Percentiles rank a stretch among this genome's conserved stretches.
These are phyloP conservation scores for Cryptococcus hybrid DNA, from an alignment of 1,284 basidiomycete genomes.

Conservation along the genomic window DNA sequence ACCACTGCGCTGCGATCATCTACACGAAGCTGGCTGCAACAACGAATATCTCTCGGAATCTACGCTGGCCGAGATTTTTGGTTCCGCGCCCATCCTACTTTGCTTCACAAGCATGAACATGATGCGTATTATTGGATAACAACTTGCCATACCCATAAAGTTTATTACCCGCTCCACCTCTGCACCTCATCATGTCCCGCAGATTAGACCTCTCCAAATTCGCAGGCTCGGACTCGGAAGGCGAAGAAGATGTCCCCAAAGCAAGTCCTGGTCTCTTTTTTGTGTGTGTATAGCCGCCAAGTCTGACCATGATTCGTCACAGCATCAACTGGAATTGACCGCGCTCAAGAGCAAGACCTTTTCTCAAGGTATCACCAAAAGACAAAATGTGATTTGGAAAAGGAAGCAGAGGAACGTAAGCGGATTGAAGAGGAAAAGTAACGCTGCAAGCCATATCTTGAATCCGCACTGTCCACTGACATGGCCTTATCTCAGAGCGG, in stretches of 20 bases:
- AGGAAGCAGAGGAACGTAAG: slow-evolving; percentile 77
- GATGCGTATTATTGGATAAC: too few relatives aligned
- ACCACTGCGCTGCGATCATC: too few relatives aligned
- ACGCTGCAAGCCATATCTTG: slow-evolving; percentile 3
- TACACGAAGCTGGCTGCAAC: too few relatives aligned
- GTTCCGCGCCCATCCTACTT: too few relatives aligned
- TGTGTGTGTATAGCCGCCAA: too few relatives aligned
- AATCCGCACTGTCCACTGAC: not conserved
- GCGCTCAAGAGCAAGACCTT: slow-evolving; percentile 49
- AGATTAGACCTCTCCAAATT: slow-evolving; percentile 47
- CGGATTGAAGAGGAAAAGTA: slow-evolving; percentile 70
- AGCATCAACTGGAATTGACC: slow-evolving; percentile 38
- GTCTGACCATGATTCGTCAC: too few relatives aligned
- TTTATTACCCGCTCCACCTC: too few relatives aligned
- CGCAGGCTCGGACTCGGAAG: slow-evolving; percentile 45
- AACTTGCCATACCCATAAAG: too few relatives aligned
- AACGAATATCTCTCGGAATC: too few relatives aligned
- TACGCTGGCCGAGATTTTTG: too few relatives aligned
- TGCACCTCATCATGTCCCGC: slow-evolving; percentile 7
- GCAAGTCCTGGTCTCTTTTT: not conserved
- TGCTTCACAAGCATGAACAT: too few relatives aligned
- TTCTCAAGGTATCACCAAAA: slow-evolving; percentile 51
- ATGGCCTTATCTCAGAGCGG: slow-evolving; percentile 28
- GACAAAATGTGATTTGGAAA: slow-evolving; percentile 78
- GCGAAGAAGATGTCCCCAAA: slow-evolving; percentile 32